Percentiles rank a stretch among this genome's conserved stretches.
phyloP scores from a whole-genome alignment of 257 asterid genomes.

The Solanum virginianum region DNA sequence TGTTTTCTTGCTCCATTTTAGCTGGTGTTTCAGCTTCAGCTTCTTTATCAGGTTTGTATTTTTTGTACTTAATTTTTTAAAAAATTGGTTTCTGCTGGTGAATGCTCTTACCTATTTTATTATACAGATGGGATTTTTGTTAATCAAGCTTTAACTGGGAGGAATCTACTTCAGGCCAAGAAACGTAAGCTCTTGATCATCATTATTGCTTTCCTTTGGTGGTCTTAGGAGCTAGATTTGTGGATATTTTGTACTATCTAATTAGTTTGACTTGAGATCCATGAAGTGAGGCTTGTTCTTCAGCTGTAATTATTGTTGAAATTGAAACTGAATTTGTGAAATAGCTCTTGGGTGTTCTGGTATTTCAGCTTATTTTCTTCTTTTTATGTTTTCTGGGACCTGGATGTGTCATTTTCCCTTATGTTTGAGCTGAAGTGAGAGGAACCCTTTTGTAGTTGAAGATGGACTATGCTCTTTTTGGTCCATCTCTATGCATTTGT shows the following conservation, averaged over 20 bases:
- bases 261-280: not conserved
- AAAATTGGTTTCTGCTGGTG: not conserved
- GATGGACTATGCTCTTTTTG: not conserved
- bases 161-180: conserved; percentile 65
- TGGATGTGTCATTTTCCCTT: not conserved
- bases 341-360: not conserved
- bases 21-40: conserved; percentile 29
- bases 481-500: not conserved
- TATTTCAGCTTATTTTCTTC: not conserved
- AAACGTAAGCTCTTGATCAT: conserved; percentile 28
- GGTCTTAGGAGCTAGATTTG: not conserved
- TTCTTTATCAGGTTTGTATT: conserved; percentile 38
- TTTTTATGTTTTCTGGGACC: not conserved
- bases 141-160: conserved; percentile 30
- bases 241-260: not conserved
- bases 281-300: not conserved
- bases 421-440: not conserved
- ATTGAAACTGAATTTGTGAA: not conserved
- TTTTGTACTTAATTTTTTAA: not conserved
- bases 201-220: not conserved
- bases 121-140: conserved; percentile 45
- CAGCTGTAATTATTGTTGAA: not conserved
- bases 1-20: conserved; percentile 21
- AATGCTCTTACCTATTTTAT: not conserved
- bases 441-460: not conserved